phyloP scores from a whole-genome alignment of 331 rosid genomes.

The Quercus tomentella region DNA sequence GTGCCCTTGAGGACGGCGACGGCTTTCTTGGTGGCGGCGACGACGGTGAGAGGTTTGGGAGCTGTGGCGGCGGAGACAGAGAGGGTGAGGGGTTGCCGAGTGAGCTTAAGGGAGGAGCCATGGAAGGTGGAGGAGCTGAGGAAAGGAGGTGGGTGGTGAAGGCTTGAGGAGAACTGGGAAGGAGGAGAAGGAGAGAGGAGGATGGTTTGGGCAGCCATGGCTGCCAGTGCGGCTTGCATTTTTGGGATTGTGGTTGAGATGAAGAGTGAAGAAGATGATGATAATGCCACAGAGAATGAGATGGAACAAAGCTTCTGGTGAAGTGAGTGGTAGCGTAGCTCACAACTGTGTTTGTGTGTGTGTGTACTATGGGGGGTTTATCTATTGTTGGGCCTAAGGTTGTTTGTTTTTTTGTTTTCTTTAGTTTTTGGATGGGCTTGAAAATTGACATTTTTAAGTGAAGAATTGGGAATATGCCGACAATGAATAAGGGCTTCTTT shows the following conservation, averaged over 20 bases:
- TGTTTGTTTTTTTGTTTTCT: no score
- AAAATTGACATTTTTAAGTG: no score
- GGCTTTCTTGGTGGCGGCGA: slow-evolving; percentile 65
- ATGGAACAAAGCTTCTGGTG: not conserved
- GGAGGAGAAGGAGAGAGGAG: slow-evolving; percentile 22
- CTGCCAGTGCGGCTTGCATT: slow-evolving; percentile 53
- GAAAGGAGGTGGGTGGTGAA: slow-evolving; percentile 18
- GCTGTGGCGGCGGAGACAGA: slow-evolving; percentile 29
- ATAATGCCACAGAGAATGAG: not conserved
- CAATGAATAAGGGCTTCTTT: no score
- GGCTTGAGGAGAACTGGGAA: slow-evolving; percentile 20
- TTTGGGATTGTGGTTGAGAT: not conserved
- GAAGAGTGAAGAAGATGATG: not conserved
- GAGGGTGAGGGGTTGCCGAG: slow-evolving; percentile 33
- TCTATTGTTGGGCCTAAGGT: no score
- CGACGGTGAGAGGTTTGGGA: slow-evolving; percentile 45
- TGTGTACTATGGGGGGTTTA: no score
- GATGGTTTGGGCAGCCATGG: slow-evolving; percentile 58
- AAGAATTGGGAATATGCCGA: no score
- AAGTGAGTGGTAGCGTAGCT: not conserved
- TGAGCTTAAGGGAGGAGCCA: slow-evolving; percentile 46
- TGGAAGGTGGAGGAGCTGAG: slow-evolving; percentile 42
- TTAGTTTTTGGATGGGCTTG: no score
- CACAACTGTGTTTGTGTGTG: no score
- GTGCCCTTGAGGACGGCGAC: slow-evolving; percentile 69